Conservation (phyloP, 805 yeast species). For the Kuraishia ogatae region DNA sequence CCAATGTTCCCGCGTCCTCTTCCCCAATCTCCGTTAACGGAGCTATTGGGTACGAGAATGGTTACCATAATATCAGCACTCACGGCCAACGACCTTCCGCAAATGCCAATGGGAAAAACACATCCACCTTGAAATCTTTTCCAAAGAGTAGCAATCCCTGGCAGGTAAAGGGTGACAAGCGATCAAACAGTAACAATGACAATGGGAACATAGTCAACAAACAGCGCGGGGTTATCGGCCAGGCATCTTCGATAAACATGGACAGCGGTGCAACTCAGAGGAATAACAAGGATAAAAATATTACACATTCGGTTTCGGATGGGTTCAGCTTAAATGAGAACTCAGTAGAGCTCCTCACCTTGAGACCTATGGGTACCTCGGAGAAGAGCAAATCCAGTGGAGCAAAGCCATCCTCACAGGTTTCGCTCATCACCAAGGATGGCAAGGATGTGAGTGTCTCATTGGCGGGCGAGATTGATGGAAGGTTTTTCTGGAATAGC, state of each 20-base stretch:
- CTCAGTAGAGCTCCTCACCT: background rate
- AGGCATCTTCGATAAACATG: background rate
- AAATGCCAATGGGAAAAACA: background rate
- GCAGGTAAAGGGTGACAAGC: background rate
- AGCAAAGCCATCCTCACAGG: background rate
- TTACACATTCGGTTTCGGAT: background rate
- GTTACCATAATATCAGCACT: background rate
- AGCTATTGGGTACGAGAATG: background rate
- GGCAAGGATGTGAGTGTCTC: constrained; percentile 18
- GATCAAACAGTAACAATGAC: background rate
- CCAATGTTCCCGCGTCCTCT: background rate
- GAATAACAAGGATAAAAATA: background rate
- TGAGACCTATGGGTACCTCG: background rate
- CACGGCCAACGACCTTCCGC: background rate
- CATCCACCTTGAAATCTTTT: background rate
- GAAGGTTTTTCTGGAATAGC: constrained; percentile 22
- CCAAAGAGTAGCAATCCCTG: background rate
- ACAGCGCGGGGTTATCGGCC: background rate
- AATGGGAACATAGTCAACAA: background rate
- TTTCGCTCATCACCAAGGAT: constrained; percentile 15
- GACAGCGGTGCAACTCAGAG: background rate
- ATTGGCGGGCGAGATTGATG: constrained; percentile 30
- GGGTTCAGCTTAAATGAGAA: background rate
- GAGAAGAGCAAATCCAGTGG: background rate
- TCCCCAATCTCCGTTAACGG: background rate